These are phyloP conservation scores for Cyclotella baltica DNA, from an alignment of 108 stramenopile genomes.

Conservation along the genomic window DNA sequence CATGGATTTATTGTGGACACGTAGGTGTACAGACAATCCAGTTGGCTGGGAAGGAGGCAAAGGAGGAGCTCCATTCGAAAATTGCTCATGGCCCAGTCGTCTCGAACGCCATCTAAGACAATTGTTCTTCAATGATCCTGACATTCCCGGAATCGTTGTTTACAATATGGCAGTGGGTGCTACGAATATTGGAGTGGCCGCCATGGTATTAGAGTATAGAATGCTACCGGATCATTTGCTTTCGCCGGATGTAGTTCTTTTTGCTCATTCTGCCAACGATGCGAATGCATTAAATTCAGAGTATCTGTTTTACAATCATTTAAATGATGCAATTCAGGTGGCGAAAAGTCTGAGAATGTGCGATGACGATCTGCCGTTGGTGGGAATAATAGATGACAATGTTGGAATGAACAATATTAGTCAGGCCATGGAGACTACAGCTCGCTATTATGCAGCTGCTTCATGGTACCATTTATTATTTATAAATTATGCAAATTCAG, in stretches of 20 bases:
- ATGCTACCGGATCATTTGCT: slow-evolving; percentile 14
- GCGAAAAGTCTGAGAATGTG: slow-evolving; percentile 25
- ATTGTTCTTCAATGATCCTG: slow-evolving; percentile 16
- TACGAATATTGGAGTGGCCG: slow-evolving; percentile 7
- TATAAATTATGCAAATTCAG: slow-evolving; percentile 22
- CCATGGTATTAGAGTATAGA: slow-evolving; percentile 19
- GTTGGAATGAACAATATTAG: slow-evolving; percentile 16
- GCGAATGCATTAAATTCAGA: slow-evolving; percentile 10
- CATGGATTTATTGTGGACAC: not conserved
- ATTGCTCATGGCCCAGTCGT: slow-evolving; percentile 23
- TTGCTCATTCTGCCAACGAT: slow-evolving; percentile 22
- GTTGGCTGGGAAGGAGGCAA: slow-evolving; percentile 24
- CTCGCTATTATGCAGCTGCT: slow-evolving; percentile 12
- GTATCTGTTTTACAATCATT: slow-evolving; percentile 13
- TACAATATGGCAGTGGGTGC: slow-evolving; percentile 18
- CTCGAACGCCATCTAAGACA: slow-evolving; percentile 17
- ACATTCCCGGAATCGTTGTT: slow-evolving; percentile 6
- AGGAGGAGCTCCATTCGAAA: slow-evolving; percentile 20
- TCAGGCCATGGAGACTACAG: slow-evolving; percentile 20
- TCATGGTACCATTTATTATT: slow-evolving; percentile 14
- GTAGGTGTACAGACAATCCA: slow-evolving; percentile 10
- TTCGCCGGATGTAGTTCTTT: slow-evolving; percentile 11
- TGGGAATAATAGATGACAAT: slow-evolving; percentile 19
- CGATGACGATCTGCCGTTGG: slow-evolving; percentile 23
- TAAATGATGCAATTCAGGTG: slow-evolving; percentile 62